A percentile compares a stretch with the other conserved stretches of the same genome.
Evolutionary conservation across 2,329 filamentous ascomycete genomes (phyloP).

Genomic region (Diaporthe nobilis): DNA sequence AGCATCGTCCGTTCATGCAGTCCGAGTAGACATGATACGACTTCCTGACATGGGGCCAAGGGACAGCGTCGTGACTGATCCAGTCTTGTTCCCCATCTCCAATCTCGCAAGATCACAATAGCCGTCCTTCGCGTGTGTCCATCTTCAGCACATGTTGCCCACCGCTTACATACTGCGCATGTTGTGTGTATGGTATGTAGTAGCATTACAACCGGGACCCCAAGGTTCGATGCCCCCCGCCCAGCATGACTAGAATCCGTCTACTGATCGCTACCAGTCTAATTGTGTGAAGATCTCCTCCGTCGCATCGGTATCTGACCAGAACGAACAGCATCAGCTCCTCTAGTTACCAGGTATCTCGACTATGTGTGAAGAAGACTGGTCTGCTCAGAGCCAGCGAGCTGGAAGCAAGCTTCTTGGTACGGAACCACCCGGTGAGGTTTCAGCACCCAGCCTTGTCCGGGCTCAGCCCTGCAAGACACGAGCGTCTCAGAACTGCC

Average conservation of each 20-base stretch:
- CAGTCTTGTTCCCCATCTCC: conserved; percentile 6
- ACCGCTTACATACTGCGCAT: background rate
- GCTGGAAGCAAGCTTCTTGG: conserved; percentile 15
- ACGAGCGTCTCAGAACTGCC: conserved; percentile 20
- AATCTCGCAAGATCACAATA: background rate
- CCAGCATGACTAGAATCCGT: conserved; percentile 18
- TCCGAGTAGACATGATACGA: background rate
- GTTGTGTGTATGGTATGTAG: background rate
- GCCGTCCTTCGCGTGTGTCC: background rate
- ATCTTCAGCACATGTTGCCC: too few species aligned
- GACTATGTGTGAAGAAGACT: too few species aligned
- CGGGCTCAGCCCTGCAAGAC: conserved; percentile 30
- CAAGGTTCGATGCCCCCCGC: background rate
- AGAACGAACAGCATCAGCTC: background rate
- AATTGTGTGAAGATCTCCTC: background rate
- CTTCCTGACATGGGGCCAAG: background rate
- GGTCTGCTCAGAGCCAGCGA: background rate
- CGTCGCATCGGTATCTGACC: background rate
- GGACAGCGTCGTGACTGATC: background rate
- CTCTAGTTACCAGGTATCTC: background rate
- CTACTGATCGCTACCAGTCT: conserved; percentile 8
- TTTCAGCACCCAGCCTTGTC: conserved; percentile 21
- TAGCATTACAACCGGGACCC: conserved; percentile 5
- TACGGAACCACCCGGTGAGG: conserved; percentile 7
- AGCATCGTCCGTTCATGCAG: background rate